Base-by-base conservation (phyloP, 441 rosid genomes). In the Arabidopsis lyrata region DNA sequence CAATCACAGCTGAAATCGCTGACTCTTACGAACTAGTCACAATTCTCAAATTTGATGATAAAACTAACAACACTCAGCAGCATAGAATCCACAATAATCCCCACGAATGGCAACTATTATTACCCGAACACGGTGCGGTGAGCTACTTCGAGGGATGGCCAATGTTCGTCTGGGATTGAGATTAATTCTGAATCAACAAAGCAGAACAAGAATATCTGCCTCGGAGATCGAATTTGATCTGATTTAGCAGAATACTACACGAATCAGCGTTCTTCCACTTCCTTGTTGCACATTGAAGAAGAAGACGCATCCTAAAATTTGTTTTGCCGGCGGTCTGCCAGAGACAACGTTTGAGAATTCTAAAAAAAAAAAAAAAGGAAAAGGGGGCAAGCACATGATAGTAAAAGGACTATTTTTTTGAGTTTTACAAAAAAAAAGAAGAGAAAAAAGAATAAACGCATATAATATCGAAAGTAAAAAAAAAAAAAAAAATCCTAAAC, bases 201-300 rank as follows among this genome's bases (percentile, higher is more conserved):
- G 24, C 24, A 22, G 24, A 22, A 22, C 24, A 22, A 47, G 38
- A 92, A 87, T 39, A 92, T 71, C 22, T 61, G 70, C 72, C 56
- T 84, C 24, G 76, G 44, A 3, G 84, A 85, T 41, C 62, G 67
- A 29, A 29, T 29, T 29, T 0, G 31, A 0, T 29, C 31, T 29
- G 31, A 29, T 29, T 29, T 29, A 29, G 31, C 0, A 29, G 31
- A 29, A 3, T 3, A 27, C 31, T 27, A 27, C 31, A 27, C 31
- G 31, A 27, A 27, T 27, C 31, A 27, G 31, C 31, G 63, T 35
- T 44, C 70, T 55, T 63, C 35, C 70, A 70, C 50, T 63, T 69
- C 47, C 75, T 62, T 3, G 39, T 27, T 36, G 55, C 75, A 70
- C 52, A 76, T 61, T 27, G 57, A 22, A 49, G 35, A 15, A 49